Evolutionary conservation across 176 grass and related monocot genomes (phyloP).

Genomic region (Juncus effusus): DNA sequence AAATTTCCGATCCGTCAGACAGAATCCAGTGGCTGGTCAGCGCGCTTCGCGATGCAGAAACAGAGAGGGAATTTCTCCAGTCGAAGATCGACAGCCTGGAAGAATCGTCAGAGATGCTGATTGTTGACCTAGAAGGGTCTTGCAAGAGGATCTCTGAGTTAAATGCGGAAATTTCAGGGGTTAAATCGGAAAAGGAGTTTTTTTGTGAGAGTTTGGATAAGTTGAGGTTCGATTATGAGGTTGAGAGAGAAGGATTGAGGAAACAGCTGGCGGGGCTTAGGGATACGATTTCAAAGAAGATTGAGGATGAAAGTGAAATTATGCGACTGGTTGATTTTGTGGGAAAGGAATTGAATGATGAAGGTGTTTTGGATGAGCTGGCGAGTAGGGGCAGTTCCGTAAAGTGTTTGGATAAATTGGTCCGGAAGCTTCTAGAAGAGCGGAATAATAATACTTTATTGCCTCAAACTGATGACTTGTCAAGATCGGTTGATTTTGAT

Average conservation of each 20-base stretch:
- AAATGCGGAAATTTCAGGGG: slow-evolving; percentile 63
- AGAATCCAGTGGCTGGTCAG: slow-evolving; percentile 70
- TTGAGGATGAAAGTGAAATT: slow-evolving; percentile 55
- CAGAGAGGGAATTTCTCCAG: slow-evolving; percentile 73
- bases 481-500: slow-evolving; percentile 4
- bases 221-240: slow-evolving; percentile 84
- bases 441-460: slow-evolving; percentile 1
- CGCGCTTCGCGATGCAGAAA: slow-evolving; percentile 51
- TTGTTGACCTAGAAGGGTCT: slow-evolving; percentile 77
- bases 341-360: slow-evolving; percentile 35
- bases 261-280: slow-evolving; percentile 59
- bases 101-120: slow-evolving; percentile 91
- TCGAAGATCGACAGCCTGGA: slow-evolving; percentile 91
- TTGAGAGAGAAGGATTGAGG: slow-evolving; percentile 62
- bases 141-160: slow-evolving; percentile 89
- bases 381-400: slow-evolving; percentile 36
- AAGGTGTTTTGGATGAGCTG: slow-evolving; percentile 32
- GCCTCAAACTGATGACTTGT: background rate
- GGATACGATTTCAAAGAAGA: slow-evolving; percentile 72
- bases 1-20: slow-evolving; percentile 64
- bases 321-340: slow-evolving; percentile 55
- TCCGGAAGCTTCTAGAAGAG: slow-evolving; percentile 61
- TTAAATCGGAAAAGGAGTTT: slow-evolving; percentile 83
- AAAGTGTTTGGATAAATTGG: slow-evolving; percentile 43
- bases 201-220: slow-evolving; percentile 76